Evolutionary conservation across 2,329 filamentous ascomycete species (phyloP), one percentile per base, ranked within the genome.

Genomic region (Trichoderma cornu-damae): DNA sequence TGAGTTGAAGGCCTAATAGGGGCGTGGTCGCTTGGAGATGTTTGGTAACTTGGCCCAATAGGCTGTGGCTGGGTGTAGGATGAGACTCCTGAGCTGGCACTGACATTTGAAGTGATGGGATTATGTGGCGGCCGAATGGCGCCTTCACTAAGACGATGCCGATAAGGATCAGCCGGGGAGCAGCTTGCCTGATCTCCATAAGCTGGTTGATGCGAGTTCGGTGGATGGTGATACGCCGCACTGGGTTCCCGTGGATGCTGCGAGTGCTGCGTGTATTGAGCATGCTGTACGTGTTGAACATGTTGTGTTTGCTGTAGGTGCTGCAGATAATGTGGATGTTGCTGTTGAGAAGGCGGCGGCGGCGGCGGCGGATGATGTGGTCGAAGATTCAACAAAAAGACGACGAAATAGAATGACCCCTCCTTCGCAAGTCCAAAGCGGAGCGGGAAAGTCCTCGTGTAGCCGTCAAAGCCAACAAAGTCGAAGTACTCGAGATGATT

Each of bases 401-500:
- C 79, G 40, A 86, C 76, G 62, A 85, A 85, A 67, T 83, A 86
- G 58, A 84, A 82, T 37, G 82, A 83, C 3, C 82, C 80, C 60
- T 79, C 78, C 63, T 84, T 86, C 11, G 78, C 80, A 28, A 86
- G 72, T 1, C 82, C 82, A 35, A 85, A 65, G 1, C 78, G 79
- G 28, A 83, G 71, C 2, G 76, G 70, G 59, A 79, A 77, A 8
- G 73, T 72, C 59, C 81, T 73, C 28, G 73, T 71, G 58, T 81
- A 79, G 16, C 81, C 79, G 51, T 84, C 79, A 2, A 71, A 69
- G 2, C 74, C 71, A 48, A 75, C 68, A 61, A 87, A 85, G 1
- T 76, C 78, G 43, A 86, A 70, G 62, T 77, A 76, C 44, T 86
- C 82, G 26, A 77, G 76, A 46, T 77, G 77, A 44, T 82, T 78